phyloP scores from a whole-genome alignment of 2,329 filamentous ascomycete species.

The Sphaerulina populicola region DNA sequence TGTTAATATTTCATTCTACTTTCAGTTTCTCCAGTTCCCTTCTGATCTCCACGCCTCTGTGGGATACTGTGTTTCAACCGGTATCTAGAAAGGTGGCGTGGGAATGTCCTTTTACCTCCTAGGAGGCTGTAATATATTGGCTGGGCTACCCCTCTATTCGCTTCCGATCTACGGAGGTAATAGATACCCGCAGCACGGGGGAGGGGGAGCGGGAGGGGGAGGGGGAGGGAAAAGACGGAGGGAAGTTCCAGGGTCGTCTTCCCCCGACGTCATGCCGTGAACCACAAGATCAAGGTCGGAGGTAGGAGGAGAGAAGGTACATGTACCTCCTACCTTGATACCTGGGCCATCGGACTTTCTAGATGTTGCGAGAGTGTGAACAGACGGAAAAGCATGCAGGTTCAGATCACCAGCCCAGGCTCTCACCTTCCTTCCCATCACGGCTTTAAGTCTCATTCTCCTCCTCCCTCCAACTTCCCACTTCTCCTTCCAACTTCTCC shows the following conservation, averaged over 20 bases:
- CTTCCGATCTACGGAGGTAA: neutral
- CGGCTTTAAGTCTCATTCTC: neutral
- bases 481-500: neutral
- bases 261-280: neutral
- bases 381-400: neutral
- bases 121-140: too few species aligned
- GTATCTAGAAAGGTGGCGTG: neutral
- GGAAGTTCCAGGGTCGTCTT: neutral
- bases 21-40: neutral
- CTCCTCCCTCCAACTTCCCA: neutral
- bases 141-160: neutral
- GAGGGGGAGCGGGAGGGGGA: too few species aligned
- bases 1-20: constrained; percentile 1
- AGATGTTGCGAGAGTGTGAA: neutral
- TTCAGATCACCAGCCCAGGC: neutral
- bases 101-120: neutral
- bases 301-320: too few species aligned
- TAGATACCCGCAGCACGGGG: neutral
- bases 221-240: neutral
- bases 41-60: neutral
- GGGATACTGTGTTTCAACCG: neutral
- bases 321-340: too few species aligned
- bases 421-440: neutral
- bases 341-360: neutral
- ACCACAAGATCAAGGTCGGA: neutral